These are phyloP conservation scores for Sporormia fimetaria DNA, from an alignment of 495 filamentous ascomycete species.

Conservation along the genomic window DNA sequence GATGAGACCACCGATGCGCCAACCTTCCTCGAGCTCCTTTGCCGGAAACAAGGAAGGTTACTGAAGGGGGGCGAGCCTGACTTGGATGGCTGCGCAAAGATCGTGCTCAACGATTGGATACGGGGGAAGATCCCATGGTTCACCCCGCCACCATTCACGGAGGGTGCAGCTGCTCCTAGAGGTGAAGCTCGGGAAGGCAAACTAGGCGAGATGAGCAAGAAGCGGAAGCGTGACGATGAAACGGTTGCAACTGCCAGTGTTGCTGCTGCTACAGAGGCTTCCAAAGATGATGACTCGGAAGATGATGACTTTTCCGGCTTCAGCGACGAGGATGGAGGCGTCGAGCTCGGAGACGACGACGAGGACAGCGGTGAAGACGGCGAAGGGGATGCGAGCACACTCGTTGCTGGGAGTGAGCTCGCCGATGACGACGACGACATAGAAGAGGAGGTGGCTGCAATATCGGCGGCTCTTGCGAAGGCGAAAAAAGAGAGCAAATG, in stretches of 20 bases:
- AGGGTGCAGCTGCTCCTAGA: constrained; percentile 36
- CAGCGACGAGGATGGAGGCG: constrained; percentile 35
- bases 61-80: constrained; percentile 87
- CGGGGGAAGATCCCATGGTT: constrained; percentile 95
- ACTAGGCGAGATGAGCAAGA: constrained; percentile 53
- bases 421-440: constrained; percentile 9
- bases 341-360: constrained; percentile 16
- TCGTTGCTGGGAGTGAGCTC: constrained; percentile 2
- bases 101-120: constrained; percentile 91
- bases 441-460: constrained; percentile 22
- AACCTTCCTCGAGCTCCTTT: constrained; percentile 77
- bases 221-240: constrained; percentile 38
- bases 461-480: constrained; percentile 12
- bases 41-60: constrained; percentile 74
- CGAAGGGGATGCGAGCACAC: constrained; percentile 4
- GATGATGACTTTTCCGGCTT: constrained; percentile 45
- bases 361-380: constrained; percentile 9
- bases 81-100: constrained; percentile 85
- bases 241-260: constrained; percentile 30
- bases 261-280: constrained; percentile 25
- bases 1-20: constrained; percentile 59
- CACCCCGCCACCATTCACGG: constrained; percentile 54
- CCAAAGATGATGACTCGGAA: constrained; percentile 30
- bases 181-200: constrained; percentile 49
- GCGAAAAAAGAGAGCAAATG: constrained; percentile 10